phyloP scores from a whole-genome alignment of 2,329 filamentous ascomycete species.

The Claviceps fusiformis region DNA sequence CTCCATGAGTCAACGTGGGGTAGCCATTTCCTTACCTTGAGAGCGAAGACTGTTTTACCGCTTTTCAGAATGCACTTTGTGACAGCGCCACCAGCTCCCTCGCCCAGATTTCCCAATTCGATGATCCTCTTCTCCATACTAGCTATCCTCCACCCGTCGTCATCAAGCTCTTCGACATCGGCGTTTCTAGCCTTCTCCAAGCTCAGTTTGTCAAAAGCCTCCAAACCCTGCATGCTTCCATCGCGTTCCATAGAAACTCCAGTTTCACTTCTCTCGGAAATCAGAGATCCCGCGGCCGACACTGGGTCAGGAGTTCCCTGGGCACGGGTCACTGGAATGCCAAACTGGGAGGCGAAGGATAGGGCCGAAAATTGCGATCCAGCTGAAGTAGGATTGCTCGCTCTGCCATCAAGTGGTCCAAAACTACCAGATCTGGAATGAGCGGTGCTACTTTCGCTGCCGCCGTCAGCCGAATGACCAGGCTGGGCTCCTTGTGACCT shows the following conservation, averaged over 20 bases:
- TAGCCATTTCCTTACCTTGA: constrained; percentile 53
- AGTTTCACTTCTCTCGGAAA: constrained; percentile 67
- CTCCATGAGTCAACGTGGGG: neutral
- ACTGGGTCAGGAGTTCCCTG: constrained; percentile 69
- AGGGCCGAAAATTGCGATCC: constrained; percentile 77
- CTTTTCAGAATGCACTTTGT: constrained; percentile 81
- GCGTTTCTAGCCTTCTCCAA: constrained; percentile 70
- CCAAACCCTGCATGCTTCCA: constrained; percentile 61
- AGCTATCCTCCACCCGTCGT: constrained; percentile 88
- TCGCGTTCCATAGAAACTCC: constrained; percentile 70
- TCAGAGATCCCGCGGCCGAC: constrained; percentile 74
- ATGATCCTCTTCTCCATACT: constrained; percentile 78
- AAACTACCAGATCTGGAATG: constrained; percentile 79
- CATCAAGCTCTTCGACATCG: constrained; percentile 89
- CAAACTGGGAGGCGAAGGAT: constrained; percentile 63
- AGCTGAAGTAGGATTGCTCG: constrained; percentile 71
- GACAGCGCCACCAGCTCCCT: constrained; percentile 91
- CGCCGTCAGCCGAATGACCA: constrained; percentile 56
- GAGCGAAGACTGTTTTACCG: constrained; percentile 85
- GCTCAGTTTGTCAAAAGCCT: constrained; percentile 67
- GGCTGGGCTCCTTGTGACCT: constrained; percentile 38
- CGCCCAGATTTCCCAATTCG: constrained; percentile 79
- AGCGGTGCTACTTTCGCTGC: constrained; percentile 65
- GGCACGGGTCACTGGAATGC: constrained; percentile 50
- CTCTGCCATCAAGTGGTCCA: constrained; percentile 58